These are phyloP conservation scores for Selenicereus undatus DNA, from an alignment of 148 eudicot species.

Conservation along the genomic window DNA sequence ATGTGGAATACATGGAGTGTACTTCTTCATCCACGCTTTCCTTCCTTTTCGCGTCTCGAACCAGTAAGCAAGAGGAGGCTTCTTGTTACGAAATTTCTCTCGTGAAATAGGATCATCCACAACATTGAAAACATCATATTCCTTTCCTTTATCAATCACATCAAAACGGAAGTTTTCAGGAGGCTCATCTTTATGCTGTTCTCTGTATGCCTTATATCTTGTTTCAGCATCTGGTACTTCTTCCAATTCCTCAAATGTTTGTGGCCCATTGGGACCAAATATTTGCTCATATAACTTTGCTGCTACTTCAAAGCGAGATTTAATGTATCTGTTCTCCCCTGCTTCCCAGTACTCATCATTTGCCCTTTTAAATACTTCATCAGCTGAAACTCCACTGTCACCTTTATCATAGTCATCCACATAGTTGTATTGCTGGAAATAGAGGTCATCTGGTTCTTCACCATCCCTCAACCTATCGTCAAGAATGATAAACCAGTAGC, in stretches of 20 bases:
- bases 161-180: slow-evolving; percentile 71
- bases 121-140: slow-evolving; percentile 60
- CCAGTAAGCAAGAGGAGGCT: slow-evolving; percentile 95
- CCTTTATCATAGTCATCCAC: slow-evolving; percentile 92
- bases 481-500: slow-evolving; percentile 89
- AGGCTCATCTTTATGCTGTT: slow-evolving; percentile 90
- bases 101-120: slow-evolving; percentile 69
- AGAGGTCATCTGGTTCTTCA: slow-evolving; percentile 76
- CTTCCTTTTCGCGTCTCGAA: slow-evolving; percentile 88
- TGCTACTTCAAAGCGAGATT: slow-evolving; percentile 65
- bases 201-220: slow-evolving; percentile 79
- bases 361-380: slow-evolving; percentile 73
- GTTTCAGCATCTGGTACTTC: slow-evolving; percentile 90
- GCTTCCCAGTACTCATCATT: slow-evolving; percentile 99
- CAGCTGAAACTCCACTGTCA: slow-evolving; percentile 63
- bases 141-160: slow-evolving; percentile 76
- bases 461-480: slow-evolving; percentile 90
- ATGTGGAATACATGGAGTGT: slow-evolving; percentile 74
- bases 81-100: slow-evolving; percentile 65
- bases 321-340: slow-evolving; percentile 75
- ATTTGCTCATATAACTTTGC: slow-evolving; percentile 80
- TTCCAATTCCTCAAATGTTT: slow-evolving; percentile 78
- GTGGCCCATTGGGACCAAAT: slow-evolving; percentile 98
- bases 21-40: slow-evolving; percentile 93
- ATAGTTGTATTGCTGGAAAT: slow-evolving; percentile 90